Conservation (phyloP, 2,329 filamentous ascomycete genomes). For the Fusarium ambrosium region DNA sequence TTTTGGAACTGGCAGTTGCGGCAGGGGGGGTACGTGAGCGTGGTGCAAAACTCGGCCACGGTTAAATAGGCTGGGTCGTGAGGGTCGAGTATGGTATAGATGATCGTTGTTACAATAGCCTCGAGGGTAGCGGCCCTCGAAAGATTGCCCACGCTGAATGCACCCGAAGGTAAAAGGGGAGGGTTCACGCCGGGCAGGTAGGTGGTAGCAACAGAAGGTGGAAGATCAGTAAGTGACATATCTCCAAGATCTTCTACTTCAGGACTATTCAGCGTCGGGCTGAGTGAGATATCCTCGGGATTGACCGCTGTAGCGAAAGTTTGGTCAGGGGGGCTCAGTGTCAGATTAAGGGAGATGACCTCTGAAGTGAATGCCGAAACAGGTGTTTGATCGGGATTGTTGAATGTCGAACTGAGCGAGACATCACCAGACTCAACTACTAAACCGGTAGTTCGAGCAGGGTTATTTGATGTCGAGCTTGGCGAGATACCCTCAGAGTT, state of each 20-base stretch:
- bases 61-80: conserved; percentile 13
- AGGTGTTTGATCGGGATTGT: background rate
- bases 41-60: conserved; percentile 21
- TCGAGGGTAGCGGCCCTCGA: background rate
- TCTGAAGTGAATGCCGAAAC: background rate
- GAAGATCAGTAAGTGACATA: background rate
- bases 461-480: background rate
- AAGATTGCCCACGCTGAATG: background rate
- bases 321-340: background rate
- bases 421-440: background rate
- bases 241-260: background rate
- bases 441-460: background rate
- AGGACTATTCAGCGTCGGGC: background rate
- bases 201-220: background rate
- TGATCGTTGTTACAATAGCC: conserved; percentile 15
- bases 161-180: background rate
- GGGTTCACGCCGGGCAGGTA: background rate
- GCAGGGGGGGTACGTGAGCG: conserved; percentile 19
- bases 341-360: background rate
- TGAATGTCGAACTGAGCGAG: background rate
- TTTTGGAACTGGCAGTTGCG: conserved; percentile 10
- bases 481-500: background rate
- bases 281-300: background rate
- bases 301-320: background rate
- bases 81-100: conserved; percentile 28